A percentile compares a stretch with the other conserved stretches of the same genome.
Evolutionary conservation across 78 protist species (phyloP).

Genomic region (Bigelowiella natans): DNA sequence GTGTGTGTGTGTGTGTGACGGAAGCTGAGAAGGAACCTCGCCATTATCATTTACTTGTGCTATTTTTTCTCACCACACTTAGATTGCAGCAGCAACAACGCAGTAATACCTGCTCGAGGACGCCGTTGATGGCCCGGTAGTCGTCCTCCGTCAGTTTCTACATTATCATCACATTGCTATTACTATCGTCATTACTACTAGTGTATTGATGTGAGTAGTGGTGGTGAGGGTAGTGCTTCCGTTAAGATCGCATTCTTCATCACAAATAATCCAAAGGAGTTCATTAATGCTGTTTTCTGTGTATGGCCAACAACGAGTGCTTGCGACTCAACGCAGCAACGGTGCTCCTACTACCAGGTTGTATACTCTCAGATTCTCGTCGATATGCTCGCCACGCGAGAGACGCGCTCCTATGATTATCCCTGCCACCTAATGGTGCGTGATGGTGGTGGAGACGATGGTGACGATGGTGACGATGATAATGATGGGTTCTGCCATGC

Average conservation of each 20-base stretch:
- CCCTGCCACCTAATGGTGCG: not conserved
- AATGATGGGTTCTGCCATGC: not conserved
- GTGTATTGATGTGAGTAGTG: not conserved
- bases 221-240: not conserved
- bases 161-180: not conserved
- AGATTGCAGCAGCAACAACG: not conserved
- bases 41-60: not conserved
- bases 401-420: constrained; percentile 4
- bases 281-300: too few relatives aligned
- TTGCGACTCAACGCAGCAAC: too few relatives aligned
- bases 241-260: too few relatives aligned
- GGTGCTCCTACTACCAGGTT: too few relatives aligned
- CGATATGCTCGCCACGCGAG: not conserved
- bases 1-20: not conserved
- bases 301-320: too few relatives aligned
- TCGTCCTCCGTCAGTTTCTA: not conserved
- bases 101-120: not conserved
- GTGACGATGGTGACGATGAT: not conserved
- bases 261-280: too few relatives aligned
- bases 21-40: not conserved
- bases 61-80: not conserved
- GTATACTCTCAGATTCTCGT: not conserved
- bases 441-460: not conserved
- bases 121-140: not conserved
- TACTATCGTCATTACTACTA: not conserved